Conservation (phyloP, 345 rosid species). For the Eucalyptus coolabah region DNA sequence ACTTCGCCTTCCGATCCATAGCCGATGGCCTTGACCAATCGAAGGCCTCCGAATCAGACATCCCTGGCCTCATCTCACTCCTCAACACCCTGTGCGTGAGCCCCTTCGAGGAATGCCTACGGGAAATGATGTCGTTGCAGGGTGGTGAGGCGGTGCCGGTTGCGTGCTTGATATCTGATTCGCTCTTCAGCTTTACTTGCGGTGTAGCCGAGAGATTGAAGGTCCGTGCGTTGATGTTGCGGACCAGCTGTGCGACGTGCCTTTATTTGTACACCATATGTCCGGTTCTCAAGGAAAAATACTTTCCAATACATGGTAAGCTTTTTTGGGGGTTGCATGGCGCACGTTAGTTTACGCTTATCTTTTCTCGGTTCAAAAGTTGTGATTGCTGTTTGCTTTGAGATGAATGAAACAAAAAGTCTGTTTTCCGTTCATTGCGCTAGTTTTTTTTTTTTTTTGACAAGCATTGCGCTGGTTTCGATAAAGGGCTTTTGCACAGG, state of each 20-base stretch:
- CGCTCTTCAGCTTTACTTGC: conserved; percentile 4
- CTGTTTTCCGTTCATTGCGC: background rate
- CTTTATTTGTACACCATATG: conserved; percentile 11
- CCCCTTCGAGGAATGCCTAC: conserved; percentile 10
- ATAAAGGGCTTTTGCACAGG: background rate
- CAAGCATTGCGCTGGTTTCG: background rate
- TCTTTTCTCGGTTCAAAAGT: background rate
- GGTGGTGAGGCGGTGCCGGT: background rate
- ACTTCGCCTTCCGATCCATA: conserved; percentile 12
- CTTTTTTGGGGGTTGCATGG: background rate
- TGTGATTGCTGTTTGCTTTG: background rate
- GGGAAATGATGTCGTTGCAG: background rate
- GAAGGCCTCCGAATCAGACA: background rate
- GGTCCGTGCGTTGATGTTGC: conserved; percentile 13
- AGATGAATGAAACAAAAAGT: background rate
- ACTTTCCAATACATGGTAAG: conserved; percentile 18
- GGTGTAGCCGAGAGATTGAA: conserved; percentile 10
- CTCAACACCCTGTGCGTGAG: background rate
- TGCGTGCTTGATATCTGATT: conserved; percentile 13
- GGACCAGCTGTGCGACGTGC: conserved; percentile 19
- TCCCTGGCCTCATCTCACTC: background rate
- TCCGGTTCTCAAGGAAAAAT: conserved; percentile 15
- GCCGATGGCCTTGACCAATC: background rate
- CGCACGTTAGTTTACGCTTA: background rate
- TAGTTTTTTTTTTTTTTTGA: background rate